Percentiles rank a stretch among this genome's conserved stretches.
Conservation (phyloP, 164 flowering plant species). For the Aristolochia contorta region DNA sequence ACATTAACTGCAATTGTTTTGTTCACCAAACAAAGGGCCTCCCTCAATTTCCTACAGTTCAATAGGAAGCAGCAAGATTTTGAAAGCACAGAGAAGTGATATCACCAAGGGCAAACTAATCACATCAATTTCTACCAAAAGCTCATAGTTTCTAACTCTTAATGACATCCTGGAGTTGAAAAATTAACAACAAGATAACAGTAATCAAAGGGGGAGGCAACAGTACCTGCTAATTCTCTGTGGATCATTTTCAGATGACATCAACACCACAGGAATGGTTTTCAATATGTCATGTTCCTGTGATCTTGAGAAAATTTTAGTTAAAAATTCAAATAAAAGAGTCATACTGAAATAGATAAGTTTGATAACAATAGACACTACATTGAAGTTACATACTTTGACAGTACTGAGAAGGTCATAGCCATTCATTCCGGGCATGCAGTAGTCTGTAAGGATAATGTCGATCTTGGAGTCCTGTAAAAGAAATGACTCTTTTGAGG, state of each 20-base stretch:
- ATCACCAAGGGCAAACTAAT: too few species aligned
- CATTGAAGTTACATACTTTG: conserved; percentile 11
- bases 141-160: too few species aligned
- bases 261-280: conserved; percentile 21
- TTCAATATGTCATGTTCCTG: conserved; percentile 20
- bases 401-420: conserved; percentile 19
- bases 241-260: conserved; percentile 22
- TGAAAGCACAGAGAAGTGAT: background rate
- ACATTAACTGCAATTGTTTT: background rate
- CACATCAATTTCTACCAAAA: too few species aligned
- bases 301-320: background rate
- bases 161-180: background rate
- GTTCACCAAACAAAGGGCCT: background rate
- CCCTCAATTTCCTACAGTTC: background rate
- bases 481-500: too few species aligned
- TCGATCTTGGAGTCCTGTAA: conserved; percentile 20
- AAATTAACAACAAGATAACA: background rate
- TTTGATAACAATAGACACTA: background rate
- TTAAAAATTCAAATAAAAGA: background rate
- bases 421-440: conserved; percentile 26
- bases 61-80: background rate
- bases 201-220: background rate
- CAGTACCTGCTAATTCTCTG: conserved; percentile 22
- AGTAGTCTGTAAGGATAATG: conserved; percentile 23
- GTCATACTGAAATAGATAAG: background rate